A percentile compares a stretch with the other conserved stretches of the same genome.
Evolutionary conservation across 805 yeast species (phyloP).

Genomic region (Myxozyma lipomycoides): DNA sequence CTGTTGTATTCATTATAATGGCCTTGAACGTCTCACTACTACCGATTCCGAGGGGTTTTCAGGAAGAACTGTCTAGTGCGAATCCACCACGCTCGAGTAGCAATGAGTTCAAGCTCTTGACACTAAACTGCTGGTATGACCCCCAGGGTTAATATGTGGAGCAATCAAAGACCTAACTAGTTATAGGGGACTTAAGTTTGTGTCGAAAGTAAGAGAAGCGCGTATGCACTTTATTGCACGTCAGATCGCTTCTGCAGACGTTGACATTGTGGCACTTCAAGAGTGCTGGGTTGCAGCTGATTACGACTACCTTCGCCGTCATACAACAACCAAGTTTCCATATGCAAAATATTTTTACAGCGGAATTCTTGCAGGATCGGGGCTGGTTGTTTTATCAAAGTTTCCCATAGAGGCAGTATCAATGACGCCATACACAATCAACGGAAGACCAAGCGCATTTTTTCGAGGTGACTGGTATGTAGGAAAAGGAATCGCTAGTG

Average conservation of each 20-base stretch:
- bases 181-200: conserved; percentile 79
- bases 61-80: too few species aligned
- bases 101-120: conserved; percentile 28
- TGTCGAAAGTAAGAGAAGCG: conserved; percentile 63
- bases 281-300: conserved; percentile 89
- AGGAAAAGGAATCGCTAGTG: conserved; percentile 82
- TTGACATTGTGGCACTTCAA: conserved; percentile 88
- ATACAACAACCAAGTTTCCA: conserved; percentile 51
- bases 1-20: background rate
- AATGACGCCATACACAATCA: conserved; percentile 80
- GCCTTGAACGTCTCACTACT: background rate
- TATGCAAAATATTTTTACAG: conserved; percentile 60
- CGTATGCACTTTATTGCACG: conserved; percentile 74
- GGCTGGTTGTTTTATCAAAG: conserved; percentile 77
- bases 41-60: background rate
- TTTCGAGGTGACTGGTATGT: conserved; percentile 97
- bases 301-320: conserved; percentile 58
- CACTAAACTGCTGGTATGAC: conserved; percentile 37
- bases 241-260: conserved; percentile 50
- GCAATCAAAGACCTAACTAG: background rate
- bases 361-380: conserved; percentile 91
- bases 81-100: too few species aligned
- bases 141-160: background rate
- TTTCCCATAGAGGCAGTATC: conserved; percentile 78
- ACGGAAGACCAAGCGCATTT: conserved; percentile 91